These are phyloP conservation scores for Pezicula carpinea DNA, from an alignment of 2,329 filamentous ascomycete genomes.

Conservation along the genomic window DNA sequence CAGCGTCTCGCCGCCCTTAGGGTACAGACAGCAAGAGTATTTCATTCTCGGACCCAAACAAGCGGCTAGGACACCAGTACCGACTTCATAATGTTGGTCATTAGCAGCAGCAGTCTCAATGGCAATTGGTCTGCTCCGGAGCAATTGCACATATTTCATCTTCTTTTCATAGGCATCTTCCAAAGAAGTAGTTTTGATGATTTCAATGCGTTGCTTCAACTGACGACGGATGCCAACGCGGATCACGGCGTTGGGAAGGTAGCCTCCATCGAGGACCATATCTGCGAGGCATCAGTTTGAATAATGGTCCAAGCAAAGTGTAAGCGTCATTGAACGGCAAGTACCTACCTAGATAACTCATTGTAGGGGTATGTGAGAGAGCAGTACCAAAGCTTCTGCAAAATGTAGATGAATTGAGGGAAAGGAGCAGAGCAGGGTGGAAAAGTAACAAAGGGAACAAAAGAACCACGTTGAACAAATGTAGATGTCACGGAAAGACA, in stretches of 20 bases:
- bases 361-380: no score
- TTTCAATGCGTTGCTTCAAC: slow-evolving; percentile 52
- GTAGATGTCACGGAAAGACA: no score
- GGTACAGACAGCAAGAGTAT: slow-evolving; percentile 65
- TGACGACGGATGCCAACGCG: slow-evolving; percentile 63
- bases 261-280: slow-evolving; percentile 59
- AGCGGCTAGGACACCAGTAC: slow-evolving; percentile 55
- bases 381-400: no score
- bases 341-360: slow-evolving; percentile 1
- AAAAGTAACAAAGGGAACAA: no score
- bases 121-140: slow-evolving; percentile 61
- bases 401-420: neutral
- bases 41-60: slow-evolving; percentile 68
- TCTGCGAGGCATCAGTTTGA: slow-evolving; percentile 34
- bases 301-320: neutral
- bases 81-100: slow-evolving; percentile 69
- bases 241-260: slow-evolving; percentile 58
- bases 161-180: slow-evolving; percentile 51
- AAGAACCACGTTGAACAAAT: no score
- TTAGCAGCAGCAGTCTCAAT: slow-evolving; percentile 63
- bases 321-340: neutral
- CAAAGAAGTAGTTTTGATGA: slow-evolving; percentile 50
- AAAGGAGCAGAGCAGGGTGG: no score
- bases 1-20: slow-evolving; percentile 56
- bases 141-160: slow-evolving; percentile 55